Percentiles rank a stretch among this genome's conserved stretches.
Conservation (phyloP, 2,329 filamentous ascomycete species). For the Diaporthe destruens region DNA sequence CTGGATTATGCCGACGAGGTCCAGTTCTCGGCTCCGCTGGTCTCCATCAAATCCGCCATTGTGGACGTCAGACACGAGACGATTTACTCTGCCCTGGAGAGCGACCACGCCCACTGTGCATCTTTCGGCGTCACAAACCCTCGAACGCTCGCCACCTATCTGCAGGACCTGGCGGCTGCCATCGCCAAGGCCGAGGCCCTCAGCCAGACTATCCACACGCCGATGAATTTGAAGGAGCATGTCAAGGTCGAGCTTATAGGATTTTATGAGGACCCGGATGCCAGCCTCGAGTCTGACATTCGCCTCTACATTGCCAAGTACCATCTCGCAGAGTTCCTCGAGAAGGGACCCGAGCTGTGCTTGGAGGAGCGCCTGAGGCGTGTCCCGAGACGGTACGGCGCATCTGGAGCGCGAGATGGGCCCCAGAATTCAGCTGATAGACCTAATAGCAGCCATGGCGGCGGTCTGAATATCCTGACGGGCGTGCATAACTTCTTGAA, state of each 20-base stretch:
- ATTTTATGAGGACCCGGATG: slow-evolving; percentile 69
- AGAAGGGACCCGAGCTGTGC: slow-evolving; percentile 67
- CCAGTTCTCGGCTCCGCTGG: slow-evolving; percentile 70
- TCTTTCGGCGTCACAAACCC: slow-evolving; percentile 65
- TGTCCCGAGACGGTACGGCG: slow-evolving; percentile 19
- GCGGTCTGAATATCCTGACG: slow-evolving; percentile 46
- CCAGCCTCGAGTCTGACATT: slow-evolving; percentile 53
- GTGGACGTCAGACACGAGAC: slow-evolving; percentile 64
- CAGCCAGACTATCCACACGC: slow-evolving; percentile 56
- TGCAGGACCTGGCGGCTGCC: slow-evolving; percentile 53
- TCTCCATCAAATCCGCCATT: slow-evolving; percentile 68
- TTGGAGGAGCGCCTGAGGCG: slow-evolving; percentile 63
- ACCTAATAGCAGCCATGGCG: slow-evolving; percentile 34
- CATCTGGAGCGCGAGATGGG: background rate
- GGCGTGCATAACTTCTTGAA: slow-evolving; percentile 49
- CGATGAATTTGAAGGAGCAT: slow-evolving; percentile 63
- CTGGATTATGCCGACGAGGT: slow-evolving; percentile 56
- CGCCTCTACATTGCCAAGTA: slow-evolving; percentile 65
- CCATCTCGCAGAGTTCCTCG: slow-evolving; percentile 66
- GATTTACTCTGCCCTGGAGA: slow-evolving; percentile 63
- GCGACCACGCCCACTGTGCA: slow-evolving; percentile 66
- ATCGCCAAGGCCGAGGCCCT: slow-evolving; percentile 54
- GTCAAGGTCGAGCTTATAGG: slow-evolving; percentile 70
- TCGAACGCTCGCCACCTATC: slow-evolving; percentile 59
- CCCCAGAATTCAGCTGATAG: background rate